Conservation (phyloP, 2,329 filamentous ascomycete species). For the Clarireedia sp. region DNA sequence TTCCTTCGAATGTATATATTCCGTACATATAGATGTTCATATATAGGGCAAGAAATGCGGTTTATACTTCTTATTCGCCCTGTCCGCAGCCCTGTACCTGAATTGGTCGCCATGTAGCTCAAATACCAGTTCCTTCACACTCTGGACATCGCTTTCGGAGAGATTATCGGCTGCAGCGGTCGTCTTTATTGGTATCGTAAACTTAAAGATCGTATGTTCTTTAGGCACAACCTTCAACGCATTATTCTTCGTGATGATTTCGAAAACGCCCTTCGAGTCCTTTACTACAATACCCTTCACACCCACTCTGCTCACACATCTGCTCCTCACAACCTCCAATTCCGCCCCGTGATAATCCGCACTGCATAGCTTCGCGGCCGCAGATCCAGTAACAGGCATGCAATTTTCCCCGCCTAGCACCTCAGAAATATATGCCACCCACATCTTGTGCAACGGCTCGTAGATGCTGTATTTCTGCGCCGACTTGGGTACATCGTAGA, state of each 20-base stretch:
- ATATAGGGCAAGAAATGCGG: conserved; percentile 69
- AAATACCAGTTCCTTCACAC: conserved; percentile 53
- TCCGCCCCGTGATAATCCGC: conserved; percentile 88
- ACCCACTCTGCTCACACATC: conserved; percentile 75
- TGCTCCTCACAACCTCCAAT: conserved; percentile 73
- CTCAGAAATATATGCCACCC: conserved; percentile 79
- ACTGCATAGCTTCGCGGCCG: conserved; percentile 68
- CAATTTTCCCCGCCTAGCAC: conserved; percentile 41
- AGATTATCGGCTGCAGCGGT: conserved; percentile 11
- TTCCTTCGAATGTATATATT: too few relatives aligned
- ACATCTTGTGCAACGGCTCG: conserved; percentile 67
- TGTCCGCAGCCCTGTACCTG: conserved; percentile 70
- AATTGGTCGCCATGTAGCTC: conserved; percentile 87
- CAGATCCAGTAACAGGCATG: conserved; percentile 24
- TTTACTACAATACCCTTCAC: conserved; percentile 79
- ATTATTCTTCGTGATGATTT: conserved; percentile 65
- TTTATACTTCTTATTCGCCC: conserved; percentile 89
- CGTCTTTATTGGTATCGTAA: conserved; percentile 51
- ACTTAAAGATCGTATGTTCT: conserved; percentile 76
- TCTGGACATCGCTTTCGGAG: conserved; percentile 1
- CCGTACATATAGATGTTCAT: conserved; percentile 36
- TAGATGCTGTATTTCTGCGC: conserved; percentile 70
- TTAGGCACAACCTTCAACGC: conserved; percentile 77
- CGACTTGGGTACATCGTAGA: conserved; percentile 66
- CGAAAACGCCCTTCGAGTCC: conserved; percentile 80